A percentile compares a stretch with the other conserved stretches of the same genome.
Conservation (phyloP, 2,329 filamentous ascomycete species). For the Fusarium redolens region DNA sequence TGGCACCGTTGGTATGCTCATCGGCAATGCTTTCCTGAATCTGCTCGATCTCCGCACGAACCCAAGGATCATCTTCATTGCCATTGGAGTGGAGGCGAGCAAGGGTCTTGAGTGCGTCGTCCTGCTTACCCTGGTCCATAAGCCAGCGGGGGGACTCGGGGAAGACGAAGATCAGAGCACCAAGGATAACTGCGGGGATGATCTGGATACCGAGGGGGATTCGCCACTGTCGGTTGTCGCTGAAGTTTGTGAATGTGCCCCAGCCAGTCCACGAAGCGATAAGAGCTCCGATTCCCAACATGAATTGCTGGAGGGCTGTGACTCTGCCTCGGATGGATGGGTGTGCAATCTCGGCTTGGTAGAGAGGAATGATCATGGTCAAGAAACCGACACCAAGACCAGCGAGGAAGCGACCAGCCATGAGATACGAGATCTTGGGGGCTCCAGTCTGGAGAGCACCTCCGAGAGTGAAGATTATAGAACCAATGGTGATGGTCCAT, state of each 20-base stretch:
- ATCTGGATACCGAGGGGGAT: slow-evolving; percentile 74
- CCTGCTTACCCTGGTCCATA: slow-evolving; percentile 74
- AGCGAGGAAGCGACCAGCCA: slow-evolving; percentile 75
- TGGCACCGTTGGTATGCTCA: slow-evolving; percentile 76
- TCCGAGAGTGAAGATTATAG: slow-evolving; percentile 77
- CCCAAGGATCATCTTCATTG: slow-evolving; percentile 73
- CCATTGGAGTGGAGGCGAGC: slow-evolving; percentile 78
- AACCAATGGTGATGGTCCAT: slow-evolving; percentile 77
- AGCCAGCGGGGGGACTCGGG: slow-evolving; percentile 81
- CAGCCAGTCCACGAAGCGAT: slow-evolving; percentile 80
- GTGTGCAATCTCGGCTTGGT: slow-evolving; percentile 83
- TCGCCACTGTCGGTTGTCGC: slow-evolving; percentile 50
- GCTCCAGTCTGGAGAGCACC: slow-evolving; percentile 80
- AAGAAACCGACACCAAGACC: slow-evolving; percentile 64
- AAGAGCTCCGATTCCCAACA: slow-evolving; percentile 81
- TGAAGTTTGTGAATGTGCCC: slow-evolving; percentile 57
- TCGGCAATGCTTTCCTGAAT: slow-evolving; percentile 74
- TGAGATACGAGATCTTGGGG: slow-evolving; percentile 67
- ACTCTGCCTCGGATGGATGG: slow-evolving; percentile 81
- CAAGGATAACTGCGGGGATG: slow-evolving; percentile 73
- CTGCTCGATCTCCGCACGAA: slow-evolving; percentile 76
- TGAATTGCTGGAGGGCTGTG: slow-evolving; percentile 83
- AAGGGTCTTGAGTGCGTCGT: slow-evolving; percentile 73
- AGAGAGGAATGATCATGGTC: slow-evolving; percentile 64
- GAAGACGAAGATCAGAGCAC: slow-evolving; percentile 73